Percentiles rank a stretch among this genome's conserved stretches.
phyloP scores from a whole-genome alignment of 2,329 filamentous ascomycete genomes.

The Colletotrichum sojae region DNA sequence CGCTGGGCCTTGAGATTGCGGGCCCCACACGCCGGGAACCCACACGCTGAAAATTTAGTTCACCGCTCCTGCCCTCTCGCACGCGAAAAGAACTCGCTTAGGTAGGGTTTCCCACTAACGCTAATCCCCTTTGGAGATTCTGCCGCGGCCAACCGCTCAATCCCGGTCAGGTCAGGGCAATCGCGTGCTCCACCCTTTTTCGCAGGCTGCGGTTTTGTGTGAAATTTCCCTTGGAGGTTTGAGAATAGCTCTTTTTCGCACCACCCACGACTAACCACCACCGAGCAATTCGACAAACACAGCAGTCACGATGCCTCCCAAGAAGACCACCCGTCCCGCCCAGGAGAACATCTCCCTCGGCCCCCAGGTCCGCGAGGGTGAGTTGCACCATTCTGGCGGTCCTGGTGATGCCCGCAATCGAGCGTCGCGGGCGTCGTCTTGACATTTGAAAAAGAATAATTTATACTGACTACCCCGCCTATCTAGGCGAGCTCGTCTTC shows the following conservation, averaged over 20 bases:
- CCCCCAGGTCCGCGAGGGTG: conserved; percentile 96
- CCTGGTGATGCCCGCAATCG: neutral
- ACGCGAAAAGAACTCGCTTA: conserved; percentile 27
- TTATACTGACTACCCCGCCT: conserved; percentile 44
- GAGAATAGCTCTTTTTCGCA: conserved; percentile 23
- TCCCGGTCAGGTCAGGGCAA: conserved; percentile 37
- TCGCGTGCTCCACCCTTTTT: conserved; percentile 24
- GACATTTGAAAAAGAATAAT: conserved; percentile 56
- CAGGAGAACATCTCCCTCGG: conserved; percentile 99
- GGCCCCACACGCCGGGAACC: conserved; percentile 1
- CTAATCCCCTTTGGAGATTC: conserved; percentile 4
- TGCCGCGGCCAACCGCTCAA: conserved; percentile 16
- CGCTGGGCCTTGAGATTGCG: conserved; percentile 2
- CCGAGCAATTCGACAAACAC: conserved; percentile 46
- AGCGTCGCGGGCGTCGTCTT: conserved; percentile 82
- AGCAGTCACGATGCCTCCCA: conserved; percentile 81
- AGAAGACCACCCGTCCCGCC: conserved; percentile 89
- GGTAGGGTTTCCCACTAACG: conserved; percentile 20
- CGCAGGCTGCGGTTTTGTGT: conserved; percentile 9
- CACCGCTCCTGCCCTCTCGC: conserved; percentile 5
- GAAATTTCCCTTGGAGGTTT: conserved; percentile 31
- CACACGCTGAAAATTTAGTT: conserved; percentile 18
- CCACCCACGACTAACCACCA: conserved; percentile 43
- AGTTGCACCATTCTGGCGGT: conserved; percentile 56
- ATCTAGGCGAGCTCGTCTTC: conserved; percentile 92